Evolutionary conservation across 169 alveolate genomes (phyloP).

Genomic region (Babesia bovis): DNA sequence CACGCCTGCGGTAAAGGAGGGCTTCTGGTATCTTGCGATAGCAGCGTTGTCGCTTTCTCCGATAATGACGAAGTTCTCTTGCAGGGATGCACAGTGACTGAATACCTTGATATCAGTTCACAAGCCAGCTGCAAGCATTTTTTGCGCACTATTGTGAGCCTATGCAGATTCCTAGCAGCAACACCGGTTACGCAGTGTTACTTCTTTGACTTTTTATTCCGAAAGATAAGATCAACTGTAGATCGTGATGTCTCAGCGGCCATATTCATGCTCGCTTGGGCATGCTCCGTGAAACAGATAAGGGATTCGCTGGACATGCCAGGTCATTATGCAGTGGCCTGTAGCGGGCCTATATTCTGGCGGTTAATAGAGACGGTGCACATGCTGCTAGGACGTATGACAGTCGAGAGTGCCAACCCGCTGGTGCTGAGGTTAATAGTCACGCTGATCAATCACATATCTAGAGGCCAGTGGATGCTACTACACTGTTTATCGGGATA

Average conservation of each 20-base stretch:
- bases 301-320: neutral
- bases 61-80: constrained; percentile 14
- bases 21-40: constrained; percentile 26
- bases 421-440: constrained; percentile 11
- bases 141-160: constrained; percentile 14
- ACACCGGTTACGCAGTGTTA: constrained; percentile 4
- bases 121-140: constrained; percentile 18
- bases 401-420: constrained; percentile 10
- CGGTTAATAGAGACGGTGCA: constrained; percentile 25
- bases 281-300: constrained; percentile 18
- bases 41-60: constrained; percentile 14
- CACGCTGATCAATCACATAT: constrained; percentile 25
- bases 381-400: constrained; percentile 9
- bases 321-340: neutral
- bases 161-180: constrained; percentile 23
- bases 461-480: constrained; percentile 35
- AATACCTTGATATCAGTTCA: constrained; percentile 2
- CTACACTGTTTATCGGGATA: constrained; percentile 22
- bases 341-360: constrained; percentile 9
- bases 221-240: neutral
- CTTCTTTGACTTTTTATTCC: constrained; percentile 49
- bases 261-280: constrained; percentile 29
- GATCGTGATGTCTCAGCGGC: constrained; percentile 37
- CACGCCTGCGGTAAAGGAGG: constrained; percentile 19
- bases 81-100: neutral